Percentiles rank a stretch among this genome's conserved stretches.
These are phyloP conservation scores for Saksenaea oblongispora DNA, from an alignment of 371 early-diverging fungal genomes.

Conservation along the genomic window DNA sequence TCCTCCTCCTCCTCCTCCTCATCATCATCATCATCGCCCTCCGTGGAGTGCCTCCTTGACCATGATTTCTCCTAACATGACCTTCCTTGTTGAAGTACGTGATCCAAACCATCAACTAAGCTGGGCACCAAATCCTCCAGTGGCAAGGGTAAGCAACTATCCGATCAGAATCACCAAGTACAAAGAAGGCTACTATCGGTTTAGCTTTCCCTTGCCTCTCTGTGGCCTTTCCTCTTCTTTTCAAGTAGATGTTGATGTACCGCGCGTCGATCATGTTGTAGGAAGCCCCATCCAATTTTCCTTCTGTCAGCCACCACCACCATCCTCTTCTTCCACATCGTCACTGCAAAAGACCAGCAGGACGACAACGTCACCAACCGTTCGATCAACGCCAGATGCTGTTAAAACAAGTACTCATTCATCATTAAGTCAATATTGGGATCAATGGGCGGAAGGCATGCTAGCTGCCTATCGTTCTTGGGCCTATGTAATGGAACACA, in stretches of 20 bases:
- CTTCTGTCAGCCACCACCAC: not conserved
- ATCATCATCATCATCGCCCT: not conserved
- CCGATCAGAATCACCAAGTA: not conserved
- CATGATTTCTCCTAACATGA: not conserved
- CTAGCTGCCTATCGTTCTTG: not conserved
- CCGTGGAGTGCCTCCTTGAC: slow-evolving; percentile 1
- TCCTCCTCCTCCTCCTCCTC: not conserved
- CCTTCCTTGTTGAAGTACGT: not conserved
- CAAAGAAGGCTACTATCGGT: slow-evolving; percentile 1
- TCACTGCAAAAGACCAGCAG: not conserved
- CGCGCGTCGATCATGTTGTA: not conserved
- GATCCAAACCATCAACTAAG: not conserved
- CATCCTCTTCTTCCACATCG: not conserved
- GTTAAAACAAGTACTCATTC: not conserved
- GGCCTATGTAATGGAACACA: not conserved
- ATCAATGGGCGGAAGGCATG: not conserved
- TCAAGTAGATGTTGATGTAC: slow-evolving; percentile 1
- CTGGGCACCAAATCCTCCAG: not conserved
- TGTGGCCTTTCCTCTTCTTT: slow-evolving; percentile 1
- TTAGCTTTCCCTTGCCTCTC: not conserved
- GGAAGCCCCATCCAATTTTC: not conserved
- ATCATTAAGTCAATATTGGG: not conserved
- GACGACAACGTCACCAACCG: not conserved
- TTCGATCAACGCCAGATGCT: not conserved
- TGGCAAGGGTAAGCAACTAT: not conserved